Evolutionary conservation across 129 eudicot genomes (phyloP).

Genomic region (Apium graveolens): DNA sequence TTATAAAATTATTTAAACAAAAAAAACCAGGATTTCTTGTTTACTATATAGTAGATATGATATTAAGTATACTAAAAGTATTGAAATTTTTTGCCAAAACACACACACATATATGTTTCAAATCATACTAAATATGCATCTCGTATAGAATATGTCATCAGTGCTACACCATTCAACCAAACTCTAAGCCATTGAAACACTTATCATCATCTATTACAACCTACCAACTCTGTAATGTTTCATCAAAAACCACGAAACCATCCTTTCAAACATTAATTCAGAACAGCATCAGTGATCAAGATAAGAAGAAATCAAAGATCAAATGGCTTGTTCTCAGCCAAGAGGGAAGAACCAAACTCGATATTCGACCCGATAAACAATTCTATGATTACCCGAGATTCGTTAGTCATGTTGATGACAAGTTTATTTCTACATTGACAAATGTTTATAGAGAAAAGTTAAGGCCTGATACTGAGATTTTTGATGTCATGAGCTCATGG

Average conservation of each 20-base stretch:
- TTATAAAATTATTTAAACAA: no score
- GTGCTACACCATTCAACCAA: no score
- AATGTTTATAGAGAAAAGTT: constrained; percentile 37
- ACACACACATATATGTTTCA: no score
- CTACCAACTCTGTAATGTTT: not conserved
- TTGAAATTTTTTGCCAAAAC: no score
- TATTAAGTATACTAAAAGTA: no score
- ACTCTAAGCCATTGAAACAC: constrained; percentile 32
- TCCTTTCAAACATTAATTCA: constrained; percentile 10
- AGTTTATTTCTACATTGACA: constrained; percentile 52
- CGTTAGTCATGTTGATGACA: constrained; percentile 70
- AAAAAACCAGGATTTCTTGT: no score
- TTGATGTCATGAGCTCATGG: constrained; percentile 96
- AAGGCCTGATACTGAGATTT: constrained; percentile 48
- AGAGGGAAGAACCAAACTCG: constrained; percentile 64
- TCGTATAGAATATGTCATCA: no score
- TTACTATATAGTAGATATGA: no score
- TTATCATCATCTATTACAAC: constrained; percentile 1
- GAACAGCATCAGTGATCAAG: constrained; percentile 15
- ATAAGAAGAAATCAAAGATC: constrained; percentile 37
- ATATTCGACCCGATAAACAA: constrained; percentile 50
- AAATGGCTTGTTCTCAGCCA: constrained; percentile 54
- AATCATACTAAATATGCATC: no score
- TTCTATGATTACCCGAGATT: constrained; percentile 66
- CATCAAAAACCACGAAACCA: constrained; percentile 10